Evolutionary conservation across 495 filamentous ascomycete genomes (phyloP), one percentile per base, ranked within the genome.

Genomic region (Collariella sp.): DNA sequence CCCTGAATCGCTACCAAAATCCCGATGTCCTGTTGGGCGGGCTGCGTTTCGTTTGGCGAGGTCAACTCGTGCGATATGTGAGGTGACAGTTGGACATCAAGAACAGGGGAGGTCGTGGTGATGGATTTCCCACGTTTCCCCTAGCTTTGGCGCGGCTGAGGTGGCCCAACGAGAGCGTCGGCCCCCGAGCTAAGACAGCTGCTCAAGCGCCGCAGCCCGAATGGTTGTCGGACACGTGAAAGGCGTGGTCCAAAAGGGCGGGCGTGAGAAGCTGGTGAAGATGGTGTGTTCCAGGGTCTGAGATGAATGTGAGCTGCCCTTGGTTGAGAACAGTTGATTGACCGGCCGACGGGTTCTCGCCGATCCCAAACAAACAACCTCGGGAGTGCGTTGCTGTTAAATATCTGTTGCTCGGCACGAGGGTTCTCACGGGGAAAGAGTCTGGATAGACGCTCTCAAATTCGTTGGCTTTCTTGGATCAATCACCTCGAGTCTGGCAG

Each of bases 1-100:
- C 60, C 60, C 63, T 55, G 58, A 57, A 33, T 47, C 44, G 42
- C 41, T 53, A 29, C 47, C 20, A 38, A 50, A 56, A 50, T 39
- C 38, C 20, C 6, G 16, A 19, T 38, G 26, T 34, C 22, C n/a
- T 26, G 39, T 11, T 44, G 15, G 46, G 13, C 40, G 40, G 23
- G 33, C 16, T 13, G 41, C 1, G 29, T 22, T 51, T 52, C 34
- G 52, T 59, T 52, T 55, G 41, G 26, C 39, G 19, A 18, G 35
- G 40, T n/a, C 42, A 20, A 16, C 5, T 19, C 24, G 23, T 6
- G 20, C 29, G 41, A 24, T 46, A 20, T 29, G n/a, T 15, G n/a
- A 15, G 26, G 9, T 10, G 35, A 36, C 44, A 43, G 46, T 19
- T 50, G 36, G 40, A 26, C 44, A 47, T 55, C 41, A 29, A 42